Evolutionary conservation across 371 early-diverging fungal genomes (phyloP).

Genomic region (Entomophthora muscae): DNA sequence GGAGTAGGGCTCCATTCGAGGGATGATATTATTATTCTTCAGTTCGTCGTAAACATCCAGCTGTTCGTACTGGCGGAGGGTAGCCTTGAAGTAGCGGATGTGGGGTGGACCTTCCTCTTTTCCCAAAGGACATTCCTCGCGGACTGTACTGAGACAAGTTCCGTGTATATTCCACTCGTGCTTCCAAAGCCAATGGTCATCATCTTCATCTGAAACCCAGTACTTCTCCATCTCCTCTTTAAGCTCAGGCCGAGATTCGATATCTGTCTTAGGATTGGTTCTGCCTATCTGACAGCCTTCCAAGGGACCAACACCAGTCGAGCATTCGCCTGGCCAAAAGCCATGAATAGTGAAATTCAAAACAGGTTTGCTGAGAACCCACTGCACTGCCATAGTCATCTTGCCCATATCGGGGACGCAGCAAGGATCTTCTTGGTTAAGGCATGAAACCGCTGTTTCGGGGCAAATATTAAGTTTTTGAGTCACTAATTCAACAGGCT

Average conservation of each 20-base stretch:
- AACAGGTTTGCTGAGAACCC: conserved; percentile 25
- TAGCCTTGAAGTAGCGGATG: conserved; percentile 30
- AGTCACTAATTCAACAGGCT: no score
- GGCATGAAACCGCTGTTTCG: no score
- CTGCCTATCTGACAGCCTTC: conserved; percentile 38
- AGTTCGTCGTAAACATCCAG: conserved; percentile 39
- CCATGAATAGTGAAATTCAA: conserved; percentile 49
- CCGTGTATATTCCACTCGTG: conserved; percentile 76
- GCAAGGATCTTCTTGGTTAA: no score
- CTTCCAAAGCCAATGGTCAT: conserved; percentile 21
- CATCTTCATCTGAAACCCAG: conserved; percentile 54
- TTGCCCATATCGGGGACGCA: conserved; percentile 43
- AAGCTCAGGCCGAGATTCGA: conserved; percentile 18
- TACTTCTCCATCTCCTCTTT: conserved; percentile 32
- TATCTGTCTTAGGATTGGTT: conserved; percentile 25
- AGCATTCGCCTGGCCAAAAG: conserved; percentile 61
- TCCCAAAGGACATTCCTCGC: conserved; percentile 31
- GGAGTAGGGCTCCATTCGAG: no score
- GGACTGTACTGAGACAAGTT: conserved; percentile 46
- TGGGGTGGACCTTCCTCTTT: conserved; percentile 23
- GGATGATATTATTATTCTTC: conserved; percentile 31
- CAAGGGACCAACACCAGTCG: conserved; percentile 31
- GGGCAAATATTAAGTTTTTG: no score
- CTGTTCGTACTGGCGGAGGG: conserved; percentile 25
- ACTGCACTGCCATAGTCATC: conserved; percentile 28